Evolutionary conservation across 2,329 filamentous ascomycete genomes (phyloP), one percentile per base, ranked within the genome.

Genomic region (Penicillium brasilianum): DNA sequence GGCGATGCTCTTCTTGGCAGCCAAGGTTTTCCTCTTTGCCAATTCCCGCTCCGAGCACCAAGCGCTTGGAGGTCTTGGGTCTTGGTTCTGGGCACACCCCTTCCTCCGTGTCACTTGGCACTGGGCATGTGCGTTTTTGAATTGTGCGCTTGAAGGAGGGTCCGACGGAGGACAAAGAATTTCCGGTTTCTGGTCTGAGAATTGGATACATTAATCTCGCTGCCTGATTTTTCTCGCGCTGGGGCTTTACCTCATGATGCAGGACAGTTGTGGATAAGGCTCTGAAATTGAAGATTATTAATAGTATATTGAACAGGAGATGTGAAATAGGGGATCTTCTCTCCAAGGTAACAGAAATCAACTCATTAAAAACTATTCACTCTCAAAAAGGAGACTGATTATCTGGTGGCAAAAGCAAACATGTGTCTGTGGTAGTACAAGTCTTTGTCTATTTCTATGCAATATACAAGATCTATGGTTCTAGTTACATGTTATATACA

Each of bases 11-110:
- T 53, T 69, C 67, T 69, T 69, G 66, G 68, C 68, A 69, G 68
- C 68, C 68, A 70, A 70, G 68, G 63, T 44, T 64, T 68, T 65
- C 66, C 68, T 69, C 65, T 62, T 62, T 66, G 65, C 66, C 66
- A 67, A 66, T 62, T 69, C 65, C 67, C 68, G 68, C 68, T 66
- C 68, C 66, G 68, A 60, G 49, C 28, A 61, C 63, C 61, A 63
- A 58, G 39, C 55, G 43, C 43, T 46, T 28, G 13, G 20, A 14
- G 20, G 43, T 46, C 43, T 46, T 46, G 43, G 41, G 22, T 9
- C 64, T 65, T 66, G 65, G 14, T 39, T 18, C n/a, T 39, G 37
- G n/a, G 8, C 37, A 39, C 16, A n/a, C 60, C 30, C 57, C 43
- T 58, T 57, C 48, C 30, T 57, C 44, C 14, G 22, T 30, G 13